Evolutionary conservation across 163 green algal species (phyloP).

Genomic region (Scenedesmus sp.): DNA sequence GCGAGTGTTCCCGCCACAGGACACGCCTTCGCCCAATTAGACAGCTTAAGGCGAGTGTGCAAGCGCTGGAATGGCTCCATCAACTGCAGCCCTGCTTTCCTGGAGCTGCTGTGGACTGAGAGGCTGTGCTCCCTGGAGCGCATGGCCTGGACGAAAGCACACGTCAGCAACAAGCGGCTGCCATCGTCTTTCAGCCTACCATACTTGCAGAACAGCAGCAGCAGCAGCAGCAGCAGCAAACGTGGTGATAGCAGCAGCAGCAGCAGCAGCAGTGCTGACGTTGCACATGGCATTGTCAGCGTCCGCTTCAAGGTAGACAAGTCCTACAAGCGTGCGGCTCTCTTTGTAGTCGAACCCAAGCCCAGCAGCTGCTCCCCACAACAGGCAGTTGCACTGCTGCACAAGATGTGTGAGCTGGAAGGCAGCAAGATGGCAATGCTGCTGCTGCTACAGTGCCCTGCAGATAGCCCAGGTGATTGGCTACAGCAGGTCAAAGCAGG

Average conservation of each 20-base stretch:
- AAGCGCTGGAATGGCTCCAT: conserved; percentile 1
- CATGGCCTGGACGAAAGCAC: conserved; percentile 5
- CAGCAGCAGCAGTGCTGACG: not conserved
- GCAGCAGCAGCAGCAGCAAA: not conserved
- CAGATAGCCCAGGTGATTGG: not conserved
- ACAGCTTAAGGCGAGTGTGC: conserved; percentile 1
- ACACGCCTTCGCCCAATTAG: not conserved
- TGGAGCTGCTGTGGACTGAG: conserved; percentile 8
- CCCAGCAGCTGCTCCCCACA: not conserved
- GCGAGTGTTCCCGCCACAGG: not conserved
- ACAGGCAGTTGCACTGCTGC: not conserved
- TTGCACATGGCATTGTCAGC: not conserved
- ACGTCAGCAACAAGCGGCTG: conserved; percentile 29
- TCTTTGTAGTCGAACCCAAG: not conserved
- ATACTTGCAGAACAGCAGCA: not conserved
- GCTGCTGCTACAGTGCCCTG: not conserved
- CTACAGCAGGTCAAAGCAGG: not conserved
- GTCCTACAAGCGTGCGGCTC: not conserved
- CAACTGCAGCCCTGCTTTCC: not conserved
- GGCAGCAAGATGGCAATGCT: not conserved
- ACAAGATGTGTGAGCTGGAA: conserved; percentile 27
- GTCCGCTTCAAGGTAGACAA: not conserved
- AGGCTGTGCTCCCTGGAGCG: conserved; percentile 17
- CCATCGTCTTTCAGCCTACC: conserved; percentile 8
- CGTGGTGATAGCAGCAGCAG: not conserved